Base-by-base conservation (phyloP, 345 rosid species). In the Camelina laxa region DNA sequence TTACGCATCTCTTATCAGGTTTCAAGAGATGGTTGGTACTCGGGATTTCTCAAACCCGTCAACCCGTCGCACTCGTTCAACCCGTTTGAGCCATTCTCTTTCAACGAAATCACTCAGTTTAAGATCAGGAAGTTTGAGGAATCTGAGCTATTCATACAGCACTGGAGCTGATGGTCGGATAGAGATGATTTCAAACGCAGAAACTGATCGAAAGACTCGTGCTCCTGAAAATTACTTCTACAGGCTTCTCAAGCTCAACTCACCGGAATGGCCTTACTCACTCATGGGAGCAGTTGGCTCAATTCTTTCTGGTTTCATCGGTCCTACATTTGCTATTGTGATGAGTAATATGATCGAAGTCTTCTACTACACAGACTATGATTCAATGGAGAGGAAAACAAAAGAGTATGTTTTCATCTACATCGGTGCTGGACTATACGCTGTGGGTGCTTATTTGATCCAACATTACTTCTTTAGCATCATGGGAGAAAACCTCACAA, bases 401-500 rank as follows among this genome's bases (percentile, higher is more conserved):
- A 95, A 95, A 75, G 99, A 88, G 69, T 95, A 89, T n/a, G 99
- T 95, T 53, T 95, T 95, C 81, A 89, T 95, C 62, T 95, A 90
- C 84, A 95, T 95, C 11, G 99, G 99, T 58, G 92, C 96, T 4
- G 99, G 99, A 31, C 85, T 95, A 56, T 95, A 95, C 45, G 99
- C 98, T 0, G 99, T 95, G n/a, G 84, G 82, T 8, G 98, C 99
- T 10, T 95, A 95, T 65, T 79, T 95, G 90, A 95, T 95, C 48
- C 99, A 95, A 79, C 99, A 95, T 82, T 95, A 95, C 81, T 95
- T 95, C 89, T 95, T 95, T 81, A 95, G 99, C 76, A 92, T 95
- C 22, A 95, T 95, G 99, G 99, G 99, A 66, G 99, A 95, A 81
- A 95, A 95, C 70, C 98, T 95, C 74, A 95, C 99, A 7, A 95